phyloP scores from a whole-genome alignment of 1,139 yeast species.

The Geotrichum citri-aurantii region DNA sequence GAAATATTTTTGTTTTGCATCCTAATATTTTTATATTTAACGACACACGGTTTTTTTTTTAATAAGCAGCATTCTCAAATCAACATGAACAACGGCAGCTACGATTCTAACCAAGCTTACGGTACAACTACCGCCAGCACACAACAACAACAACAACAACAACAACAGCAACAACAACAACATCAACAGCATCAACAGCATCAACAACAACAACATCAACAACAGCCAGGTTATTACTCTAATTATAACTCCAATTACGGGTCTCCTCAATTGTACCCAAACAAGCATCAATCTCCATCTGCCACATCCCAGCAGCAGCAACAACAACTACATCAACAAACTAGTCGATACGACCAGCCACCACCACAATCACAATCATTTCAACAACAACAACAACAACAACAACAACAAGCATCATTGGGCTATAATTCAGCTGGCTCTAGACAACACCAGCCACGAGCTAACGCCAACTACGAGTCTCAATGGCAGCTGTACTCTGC shows the following conservation, averaged over 20 bases:
- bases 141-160: background rate
- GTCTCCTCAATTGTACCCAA: background rate
- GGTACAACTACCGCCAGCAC: background rate
- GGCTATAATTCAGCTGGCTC: background rate
- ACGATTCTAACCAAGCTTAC: background rate
- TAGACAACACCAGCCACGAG: background rate
- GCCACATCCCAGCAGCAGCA: background rate
- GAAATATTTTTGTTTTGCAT: background rate
- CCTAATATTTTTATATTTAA: conserved; percentile 6
- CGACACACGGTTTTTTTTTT: background rate
- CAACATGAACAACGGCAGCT: background rate
- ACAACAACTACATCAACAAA: background rate
- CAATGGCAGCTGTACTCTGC: conserved; percentile 59
- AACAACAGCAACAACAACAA: conserved; percentile 4
- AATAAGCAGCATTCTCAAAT: background rate
- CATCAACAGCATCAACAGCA: too few species aligned
- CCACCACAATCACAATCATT: background rate
- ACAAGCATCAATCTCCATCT: background rate
- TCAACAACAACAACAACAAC: conserved; percentile 2
- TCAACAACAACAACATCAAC: conserved; percentile 3
- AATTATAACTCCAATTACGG: background rate
- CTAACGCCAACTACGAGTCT: conserved; percentile 45
- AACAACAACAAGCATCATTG: background rate
- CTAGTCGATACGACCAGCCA: conserved; percentile 3
- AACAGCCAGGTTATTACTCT: background rate